Base-by-base conservation (phyloP, 2,329 filamentous ascomycete species). In the Pleochaeta shiraiana region DNA sequence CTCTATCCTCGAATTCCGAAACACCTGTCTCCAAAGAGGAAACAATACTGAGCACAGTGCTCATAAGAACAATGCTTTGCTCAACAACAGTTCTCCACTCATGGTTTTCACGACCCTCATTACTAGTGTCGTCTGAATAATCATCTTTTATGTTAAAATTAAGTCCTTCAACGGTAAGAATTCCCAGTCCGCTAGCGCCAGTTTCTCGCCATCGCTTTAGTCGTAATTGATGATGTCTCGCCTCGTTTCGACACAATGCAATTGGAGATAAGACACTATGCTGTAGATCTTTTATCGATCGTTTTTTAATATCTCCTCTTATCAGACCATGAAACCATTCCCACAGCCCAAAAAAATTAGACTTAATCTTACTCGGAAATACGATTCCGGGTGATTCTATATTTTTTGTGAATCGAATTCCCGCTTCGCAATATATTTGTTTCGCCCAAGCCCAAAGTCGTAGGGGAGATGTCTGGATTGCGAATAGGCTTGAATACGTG, bases 91-190 rank as follows among this genome's bases (percentile, higher is more conserved):
- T 83, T 73, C 90, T 93, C 83, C 83, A 87, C 66, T 81, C 77
- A 14, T 74, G 73, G 3, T 73, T 71, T 61, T 77, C 74, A n/a
- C 66, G 70, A 19, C 71, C 70, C 33, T 71, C 76, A 31, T 78
- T 77, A 64, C 78, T 75, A 37, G 75, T 73, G 64, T 78, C 75
- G 37, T 78, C 76, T 21, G 76, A 76, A 63, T 78, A 77, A 47
- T 85, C 81, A 19, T 85, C 82, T 31, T 79, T 79, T 24, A 80
- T 77, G 53, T 81, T 81, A 69, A 88, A 84, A 62, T 83, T 84
- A 60, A 96, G 77, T 2, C 88, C 90, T 72, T 95, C 90, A 64
- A 92, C 89, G 69, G 96, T 85, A 30, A 98, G 77, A 4, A 96
- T 83, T 19, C 93, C 93, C 3, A 97, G 78, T 0, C 89, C 88